phyloP scores from a whole-genome alignment of 352 stramenopile species.

The Phytophthora palmivora region DNA sequence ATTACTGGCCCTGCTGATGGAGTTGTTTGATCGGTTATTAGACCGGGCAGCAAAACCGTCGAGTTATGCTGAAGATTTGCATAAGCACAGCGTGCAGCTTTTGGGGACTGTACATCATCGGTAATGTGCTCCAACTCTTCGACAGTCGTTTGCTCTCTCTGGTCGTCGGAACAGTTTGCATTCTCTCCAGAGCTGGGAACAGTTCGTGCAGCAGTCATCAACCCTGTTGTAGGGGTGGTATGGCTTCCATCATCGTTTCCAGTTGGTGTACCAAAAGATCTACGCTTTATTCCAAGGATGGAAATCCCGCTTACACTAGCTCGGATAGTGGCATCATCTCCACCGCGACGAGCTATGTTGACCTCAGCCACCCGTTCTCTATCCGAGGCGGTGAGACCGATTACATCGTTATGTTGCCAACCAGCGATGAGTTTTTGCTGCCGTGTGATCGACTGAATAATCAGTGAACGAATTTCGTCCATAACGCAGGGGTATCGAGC shows the following conservation, averaged over 20 bases:
- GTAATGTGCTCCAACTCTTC: slow-evolving; percentile 10
- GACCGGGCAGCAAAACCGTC: slow-evolving; percentile 7
- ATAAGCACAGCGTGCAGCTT: neutral
- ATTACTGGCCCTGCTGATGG: neutral
- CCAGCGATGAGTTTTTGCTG: slow-evolving; percentile 76
- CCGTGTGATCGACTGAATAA: slow-evolving; percentile 78
- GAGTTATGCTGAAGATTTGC: neutral
- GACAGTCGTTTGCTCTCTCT: slow-evolving; percentile 15
- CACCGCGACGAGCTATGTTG: slow-evolving; percentile 16
- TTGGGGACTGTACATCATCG: neutral
- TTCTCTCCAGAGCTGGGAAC: slow-evolving; percentile 10
- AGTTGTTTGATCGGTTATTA: slow-evolving; percentile 1
- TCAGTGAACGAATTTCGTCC: slow-evolving; percentile 71
- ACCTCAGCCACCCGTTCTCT: slow-evolving; percentile 47
- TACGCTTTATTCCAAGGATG: slow-evolving; percentile 24
- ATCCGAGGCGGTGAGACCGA: slow-evolving; percentile 61
- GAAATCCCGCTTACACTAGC: slow-evolving; percentile 26
- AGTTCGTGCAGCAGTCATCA: neutral
- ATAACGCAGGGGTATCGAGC: slow-evolving; percentile 62
- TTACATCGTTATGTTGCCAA: slow-evolving; percentile 78
- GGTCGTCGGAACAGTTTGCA: neutral
- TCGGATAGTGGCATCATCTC: slow-evolving; percentile 26
- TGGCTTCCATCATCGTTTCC: neutral
- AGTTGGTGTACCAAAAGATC: slow-evolving; percentile 13
- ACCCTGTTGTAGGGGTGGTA: neutral